These are phyloP conservation scores for Kickxella alabastrina DNA, from an alignment of 192 early-diverging fungal species.

Conservation along the genomic window DNA sequence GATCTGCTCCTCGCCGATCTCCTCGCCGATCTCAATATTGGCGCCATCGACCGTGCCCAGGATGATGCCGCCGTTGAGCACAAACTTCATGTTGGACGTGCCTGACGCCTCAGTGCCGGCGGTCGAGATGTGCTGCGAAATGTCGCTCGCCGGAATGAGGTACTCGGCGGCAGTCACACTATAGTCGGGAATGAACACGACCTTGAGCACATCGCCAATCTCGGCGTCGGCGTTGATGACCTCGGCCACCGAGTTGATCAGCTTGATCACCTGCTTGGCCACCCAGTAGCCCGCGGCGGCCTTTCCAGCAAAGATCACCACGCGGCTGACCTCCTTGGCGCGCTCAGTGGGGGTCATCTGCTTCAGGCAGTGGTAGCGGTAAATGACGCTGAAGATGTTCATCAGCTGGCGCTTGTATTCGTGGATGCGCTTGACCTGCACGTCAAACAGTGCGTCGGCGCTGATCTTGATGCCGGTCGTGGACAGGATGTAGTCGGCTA, in stretches of 20 bases:
- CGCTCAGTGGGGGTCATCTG: slow-evolving; percentile 67
- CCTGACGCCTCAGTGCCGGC: slow-evolving; percentile 98
- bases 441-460: slow-evolving; percentile 90
- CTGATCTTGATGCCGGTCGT: slow-evolving; percentile 70
- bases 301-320: slow-evolving; percentile 96
- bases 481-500: slow-evolving; percentile 77
- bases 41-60: slow-evolving; percentile 97
- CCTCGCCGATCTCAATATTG: slow-evolving; percentile 98
- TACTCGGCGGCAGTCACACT: slow-evolving; percentile 96
- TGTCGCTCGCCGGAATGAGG: slow-evolving; percentile 95
- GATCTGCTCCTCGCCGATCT: slow-evolving; percentile 96
- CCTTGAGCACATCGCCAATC: slow-evolving; percentile 82
- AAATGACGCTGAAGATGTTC: slow-evolving; percentile 95
- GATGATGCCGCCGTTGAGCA: slow-evolving; percentile 96
- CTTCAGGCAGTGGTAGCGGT: slow-evolving; percentile 87
- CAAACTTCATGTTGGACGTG: slow-evolving; percentile 99
- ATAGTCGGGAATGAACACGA: slow-evolving; percentile 98
- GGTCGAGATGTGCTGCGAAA: slow-evolving; percentile 99
- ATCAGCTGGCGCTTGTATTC: slow-evolving; percentile 99
- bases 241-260: slow-evolving; percentile 91
- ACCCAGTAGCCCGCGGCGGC: slow-evolving; percentile 97
- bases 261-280: slow-evolving; percentile 98
- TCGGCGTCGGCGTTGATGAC: slow-evolving; percentile 83
- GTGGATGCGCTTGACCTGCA: slow-evolving; percentile 98
- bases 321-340: slow-evolving; percentile 60